A percentile compares a stretch with the other conserved stretches of the same genome.
phyloP scores from a whole-genome alignment of 2,329 filamentous ascomycete genomes.

The Cytospora mali region DNA sequence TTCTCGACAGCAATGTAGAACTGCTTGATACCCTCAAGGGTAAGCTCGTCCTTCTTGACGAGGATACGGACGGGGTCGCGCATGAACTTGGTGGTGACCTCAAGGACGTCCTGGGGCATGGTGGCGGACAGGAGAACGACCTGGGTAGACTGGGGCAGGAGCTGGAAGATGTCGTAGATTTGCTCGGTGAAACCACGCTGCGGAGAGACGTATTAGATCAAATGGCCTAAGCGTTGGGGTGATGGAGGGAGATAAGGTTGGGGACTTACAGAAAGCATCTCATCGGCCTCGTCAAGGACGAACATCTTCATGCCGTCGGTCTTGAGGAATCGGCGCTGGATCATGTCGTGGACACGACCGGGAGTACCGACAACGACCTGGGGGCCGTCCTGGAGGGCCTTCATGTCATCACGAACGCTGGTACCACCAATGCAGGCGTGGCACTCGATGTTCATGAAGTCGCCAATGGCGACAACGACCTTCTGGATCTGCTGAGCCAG shows the following conservation, averaged over 20 bases:
- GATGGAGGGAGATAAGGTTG: not conserved
- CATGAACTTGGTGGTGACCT: slow-evolving; percentile 99
- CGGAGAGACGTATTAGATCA: slow-evolving; percentile 48
- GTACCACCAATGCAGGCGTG: slow-evolving; percentile 98
- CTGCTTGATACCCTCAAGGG: slow-evolving; percentile 94
- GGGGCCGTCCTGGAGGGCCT: slow-evolving; percentile 95
- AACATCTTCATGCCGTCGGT: slow-evolving; percentile 68
- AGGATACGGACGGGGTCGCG: slow-evolving; percentile 94
- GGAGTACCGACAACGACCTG: slow-evolving; percentile 97
- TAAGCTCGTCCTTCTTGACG: slow-evolving; percentile 98
- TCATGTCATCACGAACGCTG: slow-evolving; percentile 96
- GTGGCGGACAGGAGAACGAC: slow-evolving; percentile 98
- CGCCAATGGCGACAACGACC: slow-evolving; percentile 98
- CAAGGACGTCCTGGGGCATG: slow-evolving; percentile 94
- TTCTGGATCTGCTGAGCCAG: slow-evolving; percentile 98
- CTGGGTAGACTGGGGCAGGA: slow-evolving; percentile 93
- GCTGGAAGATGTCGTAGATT: slow-evolving; percentile 98
- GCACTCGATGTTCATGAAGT: slow-evolving; percentile 99
- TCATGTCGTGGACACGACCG: slow-evolving; percentile 80
- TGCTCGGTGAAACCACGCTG: slow-evolving; percentile 97
- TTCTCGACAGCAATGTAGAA: slow-evolving; percentile 99
- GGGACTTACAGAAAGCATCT: slow-evolving; percentile 71
- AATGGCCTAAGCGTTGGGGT: not conserved
- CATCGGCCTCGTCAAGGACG: slow-evolving; percentile 63
- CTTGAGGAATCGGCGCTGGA: slow-evolving; percentile 58